phyloP scores from a whole-genome alignment of 345 rosid genomes.

The Eutrema heterophyllum region DNA sequence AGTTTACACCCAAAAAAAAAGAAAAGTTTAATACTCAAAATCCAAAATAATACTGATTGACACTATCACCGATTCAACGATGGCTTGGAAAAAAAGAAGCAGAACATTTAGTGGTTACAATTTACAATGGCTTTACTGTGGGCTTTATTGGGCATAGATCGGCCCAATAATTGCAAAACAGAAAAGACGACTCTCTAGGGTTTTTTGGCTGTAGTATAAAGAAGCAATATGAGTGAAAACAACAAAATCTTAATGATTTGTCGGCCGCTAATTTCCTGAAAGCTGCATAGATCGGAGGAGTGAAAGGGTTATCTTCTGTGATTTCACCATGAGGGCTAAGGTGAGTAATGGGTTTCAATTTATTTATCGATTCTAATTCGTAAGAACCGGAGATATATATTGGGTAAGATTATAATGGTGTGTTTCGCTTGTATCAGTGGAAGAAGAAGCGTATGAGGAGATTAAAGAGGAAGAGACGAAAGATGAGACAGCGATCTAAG shows the following conservation, averaged over 20 bases:
- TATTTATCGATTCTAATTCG: background rate
- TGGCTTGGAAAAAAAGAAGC: background rate
- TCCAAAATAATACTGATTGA: too few relatives aligned
- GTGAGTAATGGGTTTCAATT: constrained; percentile 21
- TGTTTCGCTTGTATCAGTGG: constrained; percentile 48
- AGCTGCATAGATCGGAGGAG: constrained; percentile 17
- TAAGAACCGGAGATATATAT: background rate
- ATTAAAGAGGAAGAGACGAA: constrained; percentile 96
- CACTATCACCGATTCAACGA: too few relatives aligned
- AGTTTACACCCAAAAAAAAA: background rate
- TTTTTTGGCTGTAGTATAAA: constrained; percentile 22
- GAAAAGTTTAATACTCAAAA: background rate
- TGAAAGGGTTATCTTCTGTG: background rate
- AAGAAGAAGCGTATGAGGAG: constrained; percentile 99
- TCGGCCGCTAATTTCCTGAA: background rate
- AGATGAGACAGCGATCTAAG: constrained; percentile 99
- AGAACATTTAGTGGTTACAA: background rate
- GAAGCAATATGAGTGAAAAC: background rate
- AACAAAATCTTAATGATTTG: background rate
- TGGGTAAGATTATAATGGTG: background rate
- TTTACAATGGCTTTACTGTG: background rate
- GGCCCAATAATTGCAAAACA: constrained; percentile 2
- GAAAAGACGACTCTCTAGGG: constrained; percentile 21
- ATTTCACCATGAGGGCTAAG: constrained; percentile 78
- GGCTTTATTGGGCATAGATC: background rate